Conservation (phyloP, 2,329 filamentous ascomycete species). For the Neoascochyta sp. region DNA sequence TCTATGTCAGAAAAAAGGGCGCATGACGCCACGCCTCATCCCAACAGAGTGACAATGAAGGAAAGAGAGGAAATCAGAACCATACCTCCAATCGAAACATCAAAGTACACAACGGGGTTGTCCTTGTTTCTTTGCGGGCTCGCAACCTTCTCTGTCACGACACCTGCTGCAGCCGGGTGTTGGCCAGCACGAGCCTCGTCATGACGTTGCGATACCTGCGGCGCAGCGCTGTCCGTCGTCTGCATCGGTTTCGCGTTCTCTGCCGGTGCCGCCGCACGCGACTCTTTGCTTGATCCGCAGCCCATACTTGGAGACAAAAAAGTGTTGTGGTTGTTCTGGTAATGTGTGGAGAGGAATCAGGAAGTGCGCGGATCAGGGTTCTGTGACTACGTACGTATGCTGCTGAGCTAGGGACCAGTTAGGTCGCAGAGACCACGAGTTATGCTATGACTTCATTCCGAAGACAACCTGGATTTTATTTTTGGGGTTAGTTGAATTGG, state of each 20-base stretch:
- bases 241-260: constrained; percentile 10
- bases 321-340: neutral
- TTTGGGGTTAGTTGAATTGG: too few relatives aligned
- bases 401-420: neutral
- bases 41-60: too few relatives aligned
- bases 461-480: too few relatives aligned
- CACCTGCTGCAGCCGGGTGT: neutral
- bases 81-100: constrained; percentile 11
- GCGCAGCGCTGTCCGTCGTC: neutral
- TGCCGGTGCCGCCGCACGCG: constrained; percentile 3
- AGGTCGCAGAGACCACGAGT: neutral
- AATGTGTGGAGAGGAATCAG: neutral
- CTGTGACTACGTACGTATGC: neutral
- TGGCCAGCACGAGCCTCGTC: neutral
- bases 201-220: neutral
- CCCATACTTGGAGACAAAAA: constrained; percentile 6
- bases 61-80: too few relatives aligned
- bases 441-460: neutral
- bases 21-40: too few relatives aligned
- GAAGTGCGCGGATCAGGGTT: neutral
- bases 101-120: constrained; percentile 17
- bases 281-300: constrained; percentile 11
- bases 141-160: constrained; percentile 1
- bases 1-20: too few relatives aligned
- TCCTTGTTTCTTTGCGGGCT: constrained; percentile 8